phyloP scores from a whole-genome alignment of 1,284 basidiomycete genomes.

The Pseudozyma thailandica region DNA sequence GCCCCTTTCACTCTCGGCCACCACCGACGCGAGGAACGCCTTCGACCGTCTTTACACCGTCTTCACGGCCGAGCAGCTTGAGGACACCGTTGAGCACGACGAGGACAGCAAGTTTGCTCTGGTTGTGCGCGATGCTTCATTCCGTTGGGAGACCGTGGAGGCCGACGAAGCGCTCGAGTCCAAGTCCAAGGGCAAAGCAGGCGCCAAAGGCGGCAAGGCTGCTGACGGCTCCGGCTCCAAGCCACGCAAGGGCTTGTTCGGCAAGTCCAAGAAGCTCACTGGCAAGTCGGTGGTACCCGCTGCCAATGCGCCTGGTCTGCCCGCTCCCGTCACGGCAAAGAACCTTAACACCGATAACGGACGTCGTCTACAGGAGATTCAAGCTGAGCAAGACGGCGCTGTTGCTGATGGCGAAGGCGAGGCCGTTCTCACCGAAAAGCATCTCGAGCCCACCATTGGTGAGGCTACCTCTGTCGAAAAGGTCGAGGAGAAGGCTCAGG shows the following conservation, averaged over 20 bases:
- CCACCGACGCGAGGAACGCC: constrained; percentile 63
- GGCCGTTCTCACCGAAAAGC: constrained; percentile 27
- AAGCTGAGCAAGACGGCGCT: constrained; percentile 36
- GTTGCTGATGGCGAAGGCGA: constrained; percentile 32
- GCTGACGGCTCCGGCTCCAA: constrained; percentile 1
- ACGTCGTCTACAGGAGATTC: constrained; percentile 32
- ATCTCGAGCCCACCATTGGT: constrained; percentile 27
- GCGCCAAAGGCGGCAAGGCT: constrained; percentile 9
- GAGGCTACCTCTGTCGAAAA: constrained; percentile 26
- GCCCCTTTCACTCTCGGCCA: constrained; percentile 63
- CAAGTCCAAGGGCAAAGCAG: constrained; percentile 29
- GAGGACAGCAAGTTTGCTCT: constrained; percentile 53
- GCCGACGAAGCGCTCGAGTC: constrained; percentile 33
- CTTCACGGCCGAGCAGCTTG: constrained; percentile 75
- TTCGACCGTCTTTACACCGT: constrained; percentile 68
- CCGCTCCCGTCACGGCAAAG: constrained; percentile 27
- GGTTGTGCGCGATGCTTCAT: constrained; percentile 39
- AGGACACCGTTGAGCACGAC: constrained; percentile 78
- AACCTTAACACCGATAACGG: constrained; percentile 25
- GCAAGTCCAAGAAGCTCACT: constrained; percentile 37
- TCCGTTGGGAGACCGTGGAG: constrained; percentile 57
- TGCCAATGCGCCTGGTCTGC: constrained; percentile 30
- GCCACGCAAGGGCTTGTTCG: constrained; percentile 20
- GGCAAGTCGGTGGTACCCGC: constrained; percentile 21
- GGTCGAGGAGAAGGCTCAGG: constrained; percentile 18